A percentile compares a stretch with the other conserved stretches of the same genome.
phyloP scores from a whole-genome alignment of 1,284 basidiomycete genomes.

The Spongiforma sp. region DNA sequence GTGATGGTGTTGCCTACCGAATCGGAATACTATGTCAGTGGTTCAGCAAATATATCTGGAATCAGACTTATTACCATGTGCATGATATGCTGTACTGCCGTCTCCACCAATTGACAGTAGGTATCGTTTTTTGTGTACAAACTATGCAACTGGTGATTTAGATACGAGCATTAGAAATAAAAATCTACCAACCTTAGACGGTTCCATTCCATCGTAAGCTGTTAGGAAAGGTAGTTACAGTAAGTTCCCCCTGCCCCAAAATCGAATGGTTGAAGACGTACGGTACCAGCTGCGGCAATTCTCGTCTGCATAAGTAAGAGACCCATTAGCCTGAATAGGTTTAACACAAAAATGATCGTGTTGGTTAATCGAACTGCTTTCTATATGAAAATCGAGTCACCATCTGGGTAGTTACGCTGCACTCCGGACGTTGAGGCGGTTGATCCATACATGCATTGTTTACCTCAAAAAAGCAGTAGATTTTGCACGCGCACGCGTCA shows the following conservation, averaged over 20 bases:
- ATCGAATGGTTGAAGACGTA: constrained; percentile 37
- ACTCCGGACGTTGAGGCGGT: too few relatives aligned
- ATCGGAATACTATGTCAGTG: neutral
- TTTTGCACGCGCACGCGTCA: too few relatives aligned
- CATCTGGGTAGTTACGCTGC: too few relatives aligned
- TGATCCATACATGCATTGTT: too few relatives aligned
- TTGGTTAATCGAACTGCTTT: too few relatives aligned
- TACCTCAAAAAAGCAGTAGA: too few relatives aligned
- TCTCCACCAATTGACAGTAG: constrained; percentile 57
- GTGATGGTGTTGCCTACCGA: constrained; percentile 20
- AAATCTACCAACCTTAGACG: constrained; percentile 36
- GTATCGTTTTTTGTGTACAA: constrained; percentile 63
- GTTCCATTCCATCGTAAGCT: constrained; percentile 54
- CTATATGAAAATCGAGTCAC: too few relatives aligned
- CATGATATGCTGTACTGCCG: constrained; percentile 55
- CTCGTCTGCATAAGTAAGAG: too few relatives aligned
- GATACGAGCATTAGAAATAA: neutral
- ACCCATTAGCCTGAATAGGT: too few relatives aligned
- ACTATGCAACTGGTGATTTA: constrained; percentile 29
- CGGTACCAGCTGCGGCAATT: constrained; percentile 73
- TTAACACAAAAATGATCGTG: too few relatives aligned
- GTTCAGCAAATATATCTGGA: constrained; percentile 33
- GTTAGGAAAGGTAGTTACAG: neutral
- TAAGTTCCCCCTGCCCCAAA: neutral
- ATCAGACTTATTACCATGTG: constrained; percentile 48